Evolutionary conservation across 1,284 basidiomycete genomes (phyloP).

Genomic region (Tylopilus sp.): DNA sequence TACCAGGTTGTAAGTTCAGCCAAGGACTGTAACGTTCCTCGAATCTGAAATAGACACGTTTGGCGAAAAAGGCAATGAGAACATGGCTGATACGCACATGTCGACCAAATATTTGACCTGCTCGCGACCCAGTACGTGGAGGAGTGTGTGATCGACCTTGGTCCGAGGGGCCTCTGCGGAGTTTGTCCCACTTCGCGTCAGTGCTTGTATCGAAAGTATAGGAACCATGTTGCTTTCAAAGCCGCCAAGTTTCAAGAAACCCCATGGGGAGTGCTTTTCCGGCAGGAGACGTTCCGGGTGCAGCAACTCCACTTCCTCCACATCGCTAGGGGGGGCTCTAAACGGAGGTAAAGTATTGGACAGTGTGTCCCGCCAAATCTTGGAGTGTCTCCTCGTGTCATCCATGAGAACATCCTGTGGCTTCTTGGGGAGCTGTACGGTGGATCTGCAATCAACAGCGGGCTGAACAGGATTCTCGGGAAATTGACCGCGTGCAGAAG

Average conservation of each 20-base stretch:
- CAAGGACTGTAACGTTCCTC: conserved; percentile 42
- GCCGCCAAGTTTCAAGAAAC: conserved; percentile 32
- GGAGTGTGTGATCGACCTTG: conserved; percentile 32
- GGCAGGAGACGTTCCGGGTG: conserved; percentile 29
- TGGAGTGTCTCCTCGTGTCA: conserved; percentile 20
- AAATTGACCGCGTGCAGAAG: conserved; percentile 18
- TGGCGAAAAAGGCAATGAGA: neutral
- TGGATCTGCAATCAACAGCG: conserved; percentile 25
- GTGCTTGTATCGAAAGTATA: conserved; percentile 40
- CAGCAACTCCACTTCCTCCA: conserved; percentile 30
- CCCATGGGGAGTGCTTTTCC: conserved; percentile 37
- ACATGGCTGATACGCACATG: conserved; percentile 31
- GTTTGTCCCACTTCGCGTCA: conserved; percentile 26
- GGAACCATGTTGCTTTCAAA: conserved; percentile 41
- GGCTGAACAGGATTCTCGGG: conserved; percentile 20
- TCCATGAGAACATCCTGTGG: conserved; percentile 24
- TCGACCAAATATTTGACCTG: conserved; percentile 37
- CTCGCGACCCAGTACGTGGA: conserved; percentile 35
- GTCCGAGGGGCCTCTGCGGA: conserved; percentile 24
- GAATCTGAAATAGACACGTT: conserved; percentile 30
- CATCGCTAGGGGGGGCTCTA: conserved; percentile 17
- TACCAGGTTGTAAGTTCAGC: conserved; percentile 36
- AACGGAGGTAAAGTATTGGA: conserved; percentile 22
- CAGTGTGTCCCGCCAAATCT: conserved; percentile 21
- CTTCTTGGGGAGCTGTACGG: conserved; percentile 22